Evolutionary conservation across 2,329 filamentous ascomycete species (phyloP), one percentile per base, ranked within the genome.

Genomic region (Pestalotiopsis sp.): DNA sequence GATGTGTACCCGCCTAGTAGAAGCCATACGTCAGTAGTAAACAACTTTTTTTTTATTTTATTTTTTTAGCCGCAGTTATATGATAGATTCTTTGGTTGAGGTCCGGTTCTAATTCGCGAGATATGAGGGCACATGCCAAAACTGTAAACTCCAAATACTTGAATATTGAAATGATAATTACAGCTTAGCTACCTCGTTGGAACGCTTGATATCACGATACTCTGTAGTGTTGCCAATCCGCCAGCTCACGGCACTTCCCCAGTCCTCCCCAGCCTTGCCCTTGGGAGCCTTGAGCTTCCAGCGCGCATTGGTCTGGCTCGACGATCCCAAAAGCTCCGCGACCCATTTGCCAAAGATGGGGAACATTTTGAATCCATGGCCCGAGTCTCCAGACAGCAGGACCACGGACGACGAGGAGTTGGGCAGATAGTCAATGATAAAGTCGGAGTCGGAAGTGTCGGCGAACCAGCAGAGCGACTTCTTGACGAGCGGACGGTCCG

Each of bases 351-450:
- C 88, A n/a, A 88, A 79, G 27, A 89, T 81, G 0, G 87, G 88
- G 63, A 90, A 82, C 86, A 90, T 89, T 77, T 90, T 90, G 76
- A 90, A 90, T 0, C 84, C 87, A 73, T 91, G 88, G 0, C 88
- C 89, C 1, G 87, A 90, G 72, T 90, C 89, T 0, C 88, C 88
- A 0, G 86, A 84, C 0, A 86, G 71, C 0, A 89, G 74, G 2
- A 90, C 76, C 2, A 90, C 61, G 0, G 61, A 79, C 0, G 82
- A 84, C 2, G 79, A 77, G 1, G 82, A 86, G 0, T 79, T 76
- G 0, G 88, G 88, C 0, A 90, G 84, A 66, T 84, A 87, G 74
- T 91, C 89, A 58, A 91, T 83, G 63, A 89, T 83, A 71, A 85
- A 91, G 61, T 91, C 86, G 0, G 87, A 89, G 72, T 90, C 86